phyloP scores from a whole-genome alignment of 257 asterid genomes.

The Nicotiana tabacum region DNA sequence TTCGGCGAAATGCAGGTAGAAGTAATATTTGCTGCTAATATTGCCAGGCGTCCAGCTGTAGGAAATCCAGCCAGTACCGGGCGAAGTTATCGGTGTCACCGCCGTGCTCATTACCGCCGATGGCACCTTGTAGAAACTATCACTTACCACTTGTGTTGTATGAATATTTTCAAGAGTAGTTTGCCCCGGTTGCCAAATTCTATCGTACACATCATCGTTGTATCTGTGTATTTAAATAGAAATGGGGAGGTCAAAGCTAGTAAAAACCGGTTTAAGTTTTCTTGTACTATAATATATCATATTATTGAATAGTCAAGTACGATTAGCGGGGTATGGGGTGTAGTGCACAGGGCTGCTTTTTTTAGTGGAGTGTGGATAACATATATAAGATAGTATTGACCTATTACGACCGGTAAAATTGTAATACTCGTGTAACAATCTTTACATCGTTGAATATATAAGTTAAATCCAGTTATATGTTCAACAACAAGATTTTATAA shows the following conservation, averaged over 20 bases:
- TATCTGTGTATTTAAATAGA: constrained; percentile 1
- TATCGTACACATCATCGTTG: constrained; percentile 23
- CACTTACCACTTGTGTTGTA: background rate
- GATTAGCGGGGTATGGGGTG: too few species aligned
- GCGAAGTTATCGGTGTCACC: background rate
- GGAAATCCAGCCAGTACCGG: too few species aligned
- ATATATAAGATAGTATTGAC: background rate
- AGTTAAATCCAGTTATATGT: background rate
- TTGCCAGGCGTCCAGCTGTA: background rate
- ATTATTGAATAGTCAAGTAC: too few species aligned
- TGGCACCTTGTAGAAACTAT: background rate
- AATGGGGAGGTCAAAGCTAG: too few species aligned
- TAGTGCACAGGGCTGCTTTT: too few species aligned
- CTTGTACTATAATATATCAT: too few species aligned
- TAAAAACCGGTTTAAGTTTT: too few species aligned
- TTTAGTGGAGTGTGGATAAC: too few species aligned
- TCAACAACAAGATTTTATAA: background rate
- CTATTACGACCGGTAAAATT: background rate
- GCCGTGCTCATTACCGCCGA: constrained; percentile 15
- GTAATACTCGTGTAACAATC: too few species aligned
- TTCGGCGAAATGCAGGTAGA: constrained; percentile 23
- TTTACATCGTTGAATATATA: too few species aligned
- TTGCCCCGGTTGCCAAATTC: constrained; percentile 11
- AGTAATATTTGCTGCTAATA: background rate
- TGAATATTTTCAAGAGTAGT: background rate